Conservation (phyloP, 164 flowering plant species). For the Macadamia integrifolia region DNA sequence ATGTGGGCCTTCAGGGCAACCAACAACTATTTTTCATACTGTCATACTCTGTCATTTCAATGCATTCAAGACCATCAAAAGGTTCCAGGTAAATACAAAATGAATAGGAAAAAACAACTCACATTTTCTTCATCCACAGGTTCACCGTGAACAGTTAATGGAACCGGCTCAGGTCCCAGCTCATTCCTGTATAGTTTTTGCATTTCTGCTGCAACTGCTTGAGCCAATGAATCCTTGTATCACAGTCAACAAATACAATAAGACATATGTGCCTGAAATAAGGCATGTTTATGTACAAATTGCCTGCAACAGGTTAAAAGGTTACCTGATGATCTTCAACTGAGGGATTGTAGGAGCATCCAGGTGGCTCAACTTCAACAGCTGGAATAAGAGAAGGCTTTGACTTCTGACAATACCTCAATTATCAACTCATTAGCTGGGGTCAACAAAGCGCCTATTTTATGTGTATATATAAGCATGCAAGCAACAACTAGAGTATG, state of each 20-base stretch:
- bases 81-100: neutral
- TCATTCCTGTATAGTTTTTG: constrained; percentile 71
- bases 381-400: constrained; percentile 72
- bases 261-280: neutral
- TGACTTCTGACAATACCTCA: constrained; percentile 34
- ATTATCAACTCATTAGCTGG: neutral
- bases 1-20: too few relatives aligned
- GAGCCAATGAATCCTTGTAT: constrained; percentile 76
- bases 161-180: constrained; percentile 88
- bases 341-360: constrained; percentile 90
- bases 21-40: too few relatives aligned
- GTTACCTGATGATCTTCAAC: constrained; percentile 80
- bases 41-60: too few relatives aligned
- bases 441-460: neutral
- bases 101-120: constrained; percentile 25
- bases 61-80: neutral
- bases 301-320: constrained; percentile 1
- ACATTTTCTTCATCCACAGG: constrained; percentile 76
- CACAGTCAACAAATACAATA: neutral
- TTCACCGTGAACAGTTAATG: constrained; percentile 63
- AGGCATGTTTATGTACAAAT: neutral
- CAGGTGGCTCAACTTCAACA: constrained; percentile 88
- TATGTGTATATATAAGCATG: neutral
- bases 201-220: constrained; percentile 96
- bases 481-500: neutral